phyloP scores from a whole-genome alignment of 2,329 filamentous ascomycete genomes.

The Botrytis byssoidea region DNA sequence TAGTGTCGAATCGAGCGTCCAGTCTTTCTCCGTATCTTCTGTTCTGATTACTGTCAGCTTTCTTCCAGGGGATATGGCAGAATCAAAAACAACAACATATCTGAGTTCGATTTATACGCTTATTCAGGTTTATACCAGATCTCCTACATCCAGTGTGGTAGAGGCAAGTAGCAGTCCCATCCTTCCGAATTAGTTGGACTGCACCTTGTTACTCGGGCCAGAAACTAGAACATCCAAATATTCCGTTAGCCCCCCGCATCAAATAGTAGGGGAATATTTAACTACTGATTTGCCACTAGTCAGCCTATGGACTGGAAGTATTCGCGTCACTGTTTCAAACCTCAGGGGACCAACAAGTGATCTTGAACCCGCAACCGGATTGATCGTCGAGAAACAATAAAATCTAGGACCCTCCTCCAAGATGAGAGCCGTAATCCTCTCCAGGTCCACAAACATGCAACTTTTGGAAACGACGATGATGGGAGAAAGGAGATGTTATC shows the following conservation, averaged over 20 bases:
- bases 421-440: not conserved
- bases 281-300: not conserved
- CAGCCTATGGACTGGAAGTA: not conserved
- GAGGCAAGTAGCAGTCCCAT: not conserved
- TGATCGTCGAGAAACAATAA: not conserved
- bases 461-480: not conserved
- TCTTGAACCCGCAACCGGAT: not conserved
- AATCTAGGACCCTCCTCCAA: not conserved
- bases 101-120: not conserved
- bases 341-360: not conserved
- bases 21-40: not conserved
- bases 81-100: not conserved
- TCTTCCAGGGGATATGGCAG: not conserved
- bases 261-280: not conserved
- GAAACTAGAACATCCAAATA: not conserved
- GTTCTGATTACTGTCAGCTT: not conserved
- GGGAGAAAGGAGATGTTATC: too few relatives aligned
- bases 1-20: not conserved
- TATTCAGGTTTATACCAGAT: not conserved
- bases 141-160: not conserved
- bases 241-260: not conserved
- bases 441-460: not conserved
- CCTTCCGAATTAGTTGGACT: not conserved
- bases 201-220: not conserved
- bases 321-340: not conserved